Evolutionary conservation across 768 basidiomycete species (phyloP).

Genomic region (Megacollybia marginata): DNA sequence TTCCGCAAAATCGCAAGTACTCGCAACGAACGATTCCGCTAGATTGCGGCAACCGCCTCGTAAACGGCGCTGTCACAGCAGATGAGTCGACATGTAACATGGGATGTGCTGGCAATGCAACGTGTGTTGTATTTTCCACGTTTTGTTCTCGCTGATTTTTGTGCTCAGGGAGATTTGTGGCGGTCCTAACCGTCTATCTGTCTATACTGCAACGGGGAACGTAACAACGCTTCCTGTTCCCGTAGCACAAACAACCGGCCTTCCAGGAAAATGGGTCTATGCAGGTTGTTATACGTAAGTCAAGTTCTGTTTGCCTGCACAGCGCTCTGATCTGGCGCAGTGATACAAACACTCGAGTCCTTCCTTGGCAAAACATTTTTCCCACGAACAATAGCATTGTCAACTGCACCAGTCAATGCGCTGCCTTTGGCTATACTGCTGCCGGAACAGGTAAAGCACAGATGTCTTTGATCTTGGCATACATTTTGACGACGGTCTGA

Average conservation of each 20-base stretch:
- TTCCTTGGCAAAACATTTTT: slow-evolving; percentile 56
- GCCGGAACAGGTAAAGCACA: slow-evolving; percentile 52
- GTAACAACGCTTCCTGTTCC: slow-evolving; percentile 57
- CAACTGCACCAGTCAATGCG: slow-evolving; percentile 61
- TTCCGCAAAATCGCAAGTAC: not conserved
- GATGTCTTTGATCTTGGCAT: slow-evolving; percentile 55
- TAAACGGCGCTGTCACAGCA: slow-evolving; percentile 49
- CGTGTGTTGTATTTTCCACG: slow-evolving; percentile 30
- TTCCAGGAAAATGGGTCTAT: slow-evolving; percentile 61
- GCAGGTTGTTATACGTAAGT: slow-evolving; percentile 60
- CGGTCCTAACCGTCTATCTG: slow-evolving; percentile 61
- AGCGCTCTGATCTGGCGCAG: not conserved
- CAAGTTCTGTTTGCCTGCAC: not conserved
- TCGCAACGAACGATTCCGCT: not conserved
- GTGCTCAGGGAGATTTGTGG: slow-evolving; percentile 56
- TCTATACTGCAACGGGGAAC: slow-evolving; percentile 48
- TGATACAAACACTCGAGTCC: slow-evolving; percentile 40
- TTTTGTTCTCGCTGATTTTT: not conserved
- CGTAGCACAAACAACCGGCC: slow-evolving; percentile 36
- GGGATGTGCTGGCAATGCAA: slow-evolving; percentile 63
- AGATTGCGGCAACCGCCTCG: slow-evolving; percentile 68
- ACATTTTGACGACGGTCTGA: not conserved
- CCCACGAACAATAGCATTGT: slow-evolving; percentile 55
- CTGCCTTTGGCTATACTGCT: slow-evolving; percentile 62
- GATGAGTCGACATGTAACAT: slow-evolving; percentile 55